phyloP scores from a whole-genome alignment of 164 flowering plant species.

The Vitis riparia region DNA sequence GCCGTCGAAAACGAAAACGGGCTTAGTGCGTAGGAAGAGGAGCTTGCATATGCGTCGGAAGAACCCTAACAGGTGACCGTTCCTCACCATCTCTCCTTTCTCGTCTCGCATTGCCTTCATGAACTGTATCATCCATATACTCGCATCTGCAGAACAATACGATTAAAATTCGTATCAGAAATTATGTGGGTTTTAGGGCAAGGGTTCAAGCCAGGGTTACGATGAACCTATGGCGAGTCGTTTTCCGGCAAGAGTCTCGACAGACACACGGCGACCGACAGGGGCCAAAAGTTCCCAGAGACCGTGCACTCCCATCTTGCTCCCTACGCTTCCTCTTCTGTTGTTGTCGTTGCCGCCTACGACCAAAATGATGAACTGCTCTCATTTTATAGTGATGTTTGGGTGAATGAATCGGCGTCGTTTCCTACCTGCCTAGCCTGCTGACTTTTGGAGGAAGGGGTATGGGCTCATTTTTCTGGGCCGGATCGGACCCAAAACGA shows the following conservation, averaged over 20 bases:
- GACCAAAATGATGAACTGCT: no score
- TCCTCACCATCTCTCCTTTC: conserved; percentile 89
- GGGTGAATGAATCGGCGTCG: no score
- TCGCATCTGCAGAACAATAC: conserved; percentile 61
- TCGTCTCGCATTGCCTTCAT: conserved; percentile 99
- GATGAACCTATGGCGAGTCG: conserved; percentile 77
- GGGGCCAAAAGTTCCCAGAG: conserved; percentile 98
- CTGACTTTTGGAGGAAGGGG: no score
- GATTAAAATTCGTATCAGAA: background rate
- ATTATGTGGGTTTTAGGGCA: background rate
- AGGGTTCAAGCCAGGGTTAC: conserved; percentile 22
- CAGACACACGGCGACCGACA: conserved; percentile 97
- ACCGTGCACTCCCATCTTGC: conserved; percentile 85
- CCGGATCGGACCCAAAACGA: no score
- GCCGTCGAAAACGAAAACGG: conserved; percentile 94
- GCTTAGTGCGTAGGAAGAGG: conserved; percentile 79
- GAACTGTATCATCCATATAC: conserved; percentile 97
- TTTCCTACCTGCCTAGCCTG: no score
- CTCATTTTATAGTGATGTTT: no score
- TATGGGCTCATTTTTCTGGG: no score
- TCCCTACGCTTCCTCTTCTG: background rate
- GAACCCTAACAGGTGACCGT: conserved; percentile 88
- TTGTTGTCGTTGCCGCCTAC: conserved; percentile 4
- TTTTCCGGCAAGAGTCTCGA: conserved; percentile 92
- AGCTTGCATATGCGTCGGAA: conserved; percentile 94